phyloP scores from a whole-genome alignment of 1,284 basidiomycete genomes.

The Moesziomyces antarcticus region DNA sequence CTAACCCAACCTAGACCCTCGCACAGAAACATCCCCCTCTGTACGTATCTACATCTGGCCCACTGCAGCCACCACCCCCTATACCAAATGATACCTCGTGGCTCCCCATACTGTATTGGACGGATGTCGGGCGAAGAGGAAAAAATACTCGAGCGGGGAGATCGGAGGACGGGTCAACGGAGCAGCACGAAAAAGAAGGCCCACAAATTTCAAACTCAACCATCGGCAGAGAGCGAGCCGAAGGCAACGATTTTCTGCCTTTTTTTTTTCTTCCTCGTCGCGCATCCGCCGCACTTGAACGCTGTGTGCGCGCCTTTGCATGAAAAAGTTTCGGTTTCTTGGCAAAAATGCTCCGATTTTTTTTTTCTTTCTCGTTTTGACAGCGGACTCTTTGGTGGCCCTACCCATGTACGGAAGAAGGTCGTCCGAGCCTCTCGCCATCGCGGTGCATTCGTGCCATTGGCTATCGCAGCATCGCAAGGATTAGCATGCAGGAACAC shows the following conservation, averaged over 20 bases:
- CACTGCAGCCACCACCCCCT: too few species aligned
- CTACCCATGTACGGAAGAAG: slow-evolving; percentile 1
- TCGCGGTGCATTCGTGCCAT: too few species aligned
- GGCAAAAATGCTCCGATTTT: slow-evolving; percentile 8
- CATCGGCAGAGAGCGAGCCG: slow-evolving; percentile 37
- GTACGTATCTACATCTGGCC: too few species aligned
- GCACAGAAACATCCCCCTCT: too few species aligned
- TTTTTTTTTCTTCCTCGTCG: not conserved
- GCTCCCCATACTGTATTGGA: too few species aligned
- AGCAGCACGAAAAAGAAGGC: not conserved
- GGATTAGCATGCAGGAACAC: not conserved
- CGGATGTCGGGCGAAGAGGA: too few species aligned
- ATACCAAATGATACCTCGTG: too few species aligned
- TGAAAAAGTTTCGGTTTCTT: slow-evolving; percentile 5
- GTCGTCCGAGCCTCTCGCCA: not conserved
- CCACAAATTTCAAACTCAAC: slow-evolving; percentile 24
- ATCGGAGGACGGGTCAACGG: not conserved
- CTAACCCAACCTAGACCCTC: too few species aligned
- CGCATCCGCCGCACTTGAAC: not conserved
- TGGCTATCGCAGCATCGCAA: not conserved
- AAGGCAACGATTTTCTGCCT: slow-evolving; percentile 9
- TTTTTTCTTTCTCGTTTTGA: not conserved
- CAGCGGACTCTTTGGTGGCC: not conserved
- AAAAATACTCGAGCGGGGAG: not conserved
- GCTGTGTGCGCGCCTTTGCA: not conserved